Evolutionary conservation across 163 green algal species (phyloP), one percentile per base, ranked within the genome.

Genomic region (Chloroidium sp.): DNA sequence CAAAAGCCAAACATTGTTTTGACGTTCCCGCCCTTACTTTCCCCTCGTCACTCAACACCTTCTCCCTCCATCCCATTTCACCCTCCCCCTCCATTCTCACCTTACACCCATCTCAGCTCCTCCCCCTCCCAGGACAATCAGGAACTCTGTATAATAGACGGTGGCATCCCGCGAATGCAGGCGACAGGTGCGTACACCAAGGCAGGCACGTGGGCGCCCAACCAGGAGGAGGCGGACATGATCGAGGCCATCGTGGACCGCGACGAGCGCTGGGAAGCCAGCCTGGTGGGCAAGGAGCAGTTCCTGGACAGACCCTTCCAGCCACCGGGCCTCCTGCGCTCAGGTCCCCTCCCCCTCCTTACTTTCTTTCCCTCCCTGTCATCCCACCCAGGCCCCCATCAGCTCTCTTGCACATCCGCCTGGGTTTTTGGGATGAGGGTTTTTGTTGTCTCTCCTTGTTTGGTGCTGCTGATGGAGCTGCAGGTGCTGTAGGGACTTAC

Each of bases 251-350:
- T 85, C 68, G 92, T 89, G 4, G 90, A 97, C 80, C 88, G 87
- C 61, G 92, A 97, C 75, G 91, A 96, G 79, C 86, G 86, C 80
- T 97, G 93, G 92, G 89, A 95, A 68, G 85, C 87, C 78, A 83
- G 85, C 12, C 82, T 98, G 82, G 81, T 83, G 62, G 87, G 83
- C 80, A 94, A 94, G 82, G 78, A 89, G 69, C 89, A 94, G 79
- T 97, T 92, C 92, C 81, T 91, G 67, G 90, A 82, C 74, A 88
- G 85, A 69, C 88, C 88, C 2, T 61, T 76, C 59, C 83, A 84
- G 74, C 80, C 83, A 13, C 83, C 83, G n/a, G 77, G 77, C 0
- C 77, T 82, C 59, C 69, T 82, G 80, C 80, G 76, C 75, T 79
- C 80, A 14, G 60, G 76, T 79, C 61, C 75, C n/a, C 57, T 8